Conservation (phyloP, 257 asterid species). For the Solanum boliviense region DNA sequence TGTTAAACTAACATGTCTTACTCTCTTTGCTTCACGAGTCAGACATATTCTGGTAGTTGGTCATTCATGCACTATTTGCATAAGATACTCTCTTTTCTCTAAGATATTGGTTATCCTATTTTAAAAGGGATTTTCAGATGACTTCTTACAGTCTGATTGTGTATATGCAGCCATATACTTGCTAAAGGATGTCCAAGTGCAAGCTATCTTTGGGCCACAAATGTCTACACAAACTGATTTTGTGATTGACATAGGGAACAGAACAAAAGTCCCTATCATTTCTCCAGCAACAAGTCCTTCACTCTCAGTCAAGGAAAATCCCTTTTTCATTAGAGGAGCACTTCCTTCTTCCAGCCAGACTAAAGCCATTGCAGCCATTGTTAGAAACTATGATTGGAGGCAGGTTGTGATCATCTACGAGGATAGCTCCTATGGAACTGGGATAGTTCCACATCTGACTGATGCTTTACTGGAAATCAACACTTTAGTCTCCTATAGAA, state of each 20-base stretch:
- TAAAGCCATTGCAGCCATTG: slow-evolving; percentile 33
- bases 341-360: slow-evolving; percentile 30
- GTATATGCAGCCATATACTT: slow-evolving; percentile 35
- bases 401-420: slow-evolving; percentile 30
- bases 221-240: slow-evolving; percentile 31
- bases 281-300: slow-evolving; percentile 40
- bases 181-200: slow-evolving; percentile 28
- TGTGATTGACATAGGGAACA: slow-evolving; percentile 30
- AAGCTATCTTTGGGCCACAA: slow-evolving; percentile 43
- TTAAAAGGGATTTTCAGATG: background rate
- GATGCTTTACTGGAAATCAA: slow-evolving; percentile 12
- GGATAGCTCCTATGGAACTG: slow-evolving; percentile 25
- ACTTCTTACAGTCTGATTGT: background rate
- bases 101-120: background rate
- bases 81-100: background rate
- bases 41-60: background rate
- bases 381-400: slow-evolving; percentile 32
- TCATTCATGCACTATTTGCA: background rate
- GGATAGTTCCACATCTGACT: slow-evolving; percentile 24
- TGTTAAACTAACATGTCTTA: background rate
- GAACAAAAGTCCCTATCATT: slow-evolving; percentile 30
- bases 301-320: slow-evolving; percentile 30
- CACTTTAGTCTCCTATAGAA: slow-evolving; percentile 17
- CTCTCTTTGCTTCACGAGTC: background rate
- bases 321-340: slow-evolving; percentile 32